Base-by-base conservation (phyloP, 2,329 filamentous ascomycete genomes). In the Penicillium palitans region DNA sequence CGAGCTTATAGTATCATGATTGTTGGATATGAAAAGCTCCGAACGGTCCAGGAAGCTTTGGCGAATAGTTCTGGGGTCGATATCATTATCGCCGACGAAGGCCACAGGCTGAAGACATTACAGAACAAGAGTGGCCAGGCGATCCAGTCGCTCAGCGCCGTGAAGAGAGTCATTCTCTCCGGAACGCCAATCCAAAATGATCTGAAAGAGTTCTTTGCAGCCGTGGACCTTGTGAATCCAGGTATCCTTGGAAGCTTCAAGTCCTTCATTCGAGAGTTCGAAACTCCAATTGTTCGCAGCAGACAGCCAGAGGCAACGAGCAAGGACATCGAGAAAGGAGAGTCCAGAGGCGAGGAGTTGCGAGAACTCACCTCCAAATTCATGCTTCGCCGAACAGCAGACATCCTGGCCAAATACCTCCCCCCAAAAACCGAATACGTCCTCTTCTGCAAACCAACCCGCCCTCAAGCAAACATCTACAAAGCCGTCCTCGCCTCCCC, bases 151-250 rank as follows among this genome's bases (percentile, higher is more conserved):
- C 74, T 89, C 19, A 85, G 84, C 63, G 87, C 87, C 2, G 78
- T 83, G 46, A 79, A 84, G 57, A 77, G 86, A 49, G 76, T 89
- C 57, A 87, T 89, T 55, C 74, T 89, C 4, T 87, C 86, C 1
- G 87, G 87, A 0, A 89, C 87, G 0, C 87, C 87, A 0, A 82
- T 89, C 21, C 87, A 89, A 68, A 89, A 89, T 59, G 86, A 89
- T 63, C 73, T 89, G 37, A 81, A 80, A 53, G 87, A 89, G 63
- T 89, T 89, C 72, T 88, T 83, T 68, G 83, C 83, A 8, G 87
- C 87, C 68, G 86, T 88, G 25, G 87, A 89, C 64, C 84, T 89
- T 63, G 85, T 89, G 64, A 89, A 89, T 65, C 87, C 87, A 19
- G 86, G 85, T 13, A 75, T 87, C 21, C 75, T 89, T 21, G 85